Evolutionary conservation across 2,329 filamentous ascomycete species (phyloP), one percentile per base, ranked within the genome.

Genomic region (Chaetomium strumarium): DNA sequence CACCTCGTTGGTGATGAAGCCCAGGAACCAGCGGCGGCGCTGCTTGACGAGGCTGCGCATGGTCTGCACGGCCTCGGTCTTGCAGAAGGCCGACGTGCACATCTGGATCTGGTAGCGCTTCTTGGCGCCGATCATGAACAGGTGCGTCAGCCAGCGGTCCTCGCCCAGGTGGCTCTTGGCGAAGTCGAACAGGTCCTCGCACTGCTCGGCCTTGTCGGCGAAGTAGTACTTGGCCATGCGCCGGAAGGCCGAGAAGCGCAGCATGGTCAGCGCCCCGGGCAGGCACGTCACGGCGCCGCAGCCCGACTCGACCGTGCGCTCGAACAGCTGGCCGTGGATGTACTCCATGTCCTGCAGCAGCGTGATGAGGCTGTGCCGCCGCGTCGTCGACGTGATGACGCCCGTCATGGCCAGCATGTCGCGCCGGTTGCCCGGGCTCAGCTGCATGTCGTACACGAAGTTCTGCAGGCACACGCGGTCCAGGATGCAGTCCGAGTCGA

Each of bases 141-240:
- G 78, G 74, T 99, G 93, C 1, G 92, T 99, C 52, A 97, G 79
- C 91, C 92, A 97, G 58, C 92, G 81, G 70, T 99, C 93, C 70
- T 97, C 93, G 37, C 93, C 93, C 40, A 97, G 72, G 71, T 97
- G 91, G 63, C 88, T 91, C 72, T 97, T 97, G 52, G 89, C 90
- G 66, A 92, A 97, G 67, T 99, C 92, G 66, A 99, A 99, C 12
- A 97, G 76, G 68, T 97, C 92, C 55, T 95, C 89, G 64, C 90
- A 96, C 65, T 95, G 88, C 68, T 96, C 92, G 5, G 90, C 90
- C 68, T 96, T 95, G 71, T 96, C 92, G 37, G 91, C 90, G 68
- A 99, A 99, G 72, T 99, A 97, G 72, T 96, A 96, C 66, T 95
- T 95, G 64, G 92, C 90, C 90, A 99, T 96, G 64, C 88, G 86